A percentile compares a stretch with the other conserved stretches of the same genome.
Evolutionary conservation across 2,329 filamentous ascomycete species (phyloP).

Genomic region (Arthrobotrys iridis): DNA sequence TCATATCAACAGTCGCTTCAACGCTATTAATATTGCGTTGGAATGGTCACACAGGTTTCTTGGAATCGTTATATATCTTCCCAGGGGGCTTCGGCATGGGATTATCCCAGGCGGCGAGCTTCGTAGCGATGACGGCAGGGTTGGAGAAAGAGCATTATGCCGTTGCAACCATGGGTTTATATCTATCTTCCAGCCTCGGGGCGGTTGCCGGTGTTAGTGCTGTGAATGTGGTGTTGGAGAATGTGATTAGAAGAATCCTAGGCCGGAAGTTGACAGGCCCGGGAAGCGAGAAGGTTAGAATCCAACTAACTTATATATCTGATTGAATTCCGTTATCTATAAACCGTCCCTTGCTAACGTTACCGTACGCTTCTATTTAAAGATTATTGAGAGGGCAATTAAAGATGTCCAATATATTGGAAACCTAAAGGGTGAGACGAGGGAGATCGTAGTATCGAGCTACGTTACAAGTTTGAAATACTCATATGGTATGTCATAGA

Average conservation of each 20-base stretch:
- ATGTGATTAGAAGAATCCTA: constrained; percentile 30
- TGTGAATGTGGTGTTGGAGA: constrained; percentile 41
- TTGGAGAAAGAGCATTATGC: constrained; percentile 47
- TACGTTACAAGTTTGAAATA: constrained; percentile 48
- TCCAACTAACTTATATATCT: too few species aligned
- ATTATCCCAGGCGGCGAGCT: constrained; percentile 40
- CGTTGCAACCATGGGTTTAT: constrained; percentile 37
- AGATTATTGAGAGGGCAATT: constrained; percentile 46
- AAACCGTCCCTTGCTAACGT: not conserved
- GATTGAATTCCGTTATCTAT: not conserved
- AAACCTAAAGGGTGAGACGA: not conserved
- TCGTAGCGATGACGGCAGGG: constrained; percentile 47
- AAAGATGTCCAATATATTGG: constrained; percentile 45
- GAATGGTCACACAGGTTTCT: constrained; percentile 69
- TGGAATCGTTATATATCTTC: constrained; percentile 70
- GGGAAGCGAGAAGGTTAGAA: constrained; percentile 32
- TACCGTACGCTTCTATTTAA: not conserved
- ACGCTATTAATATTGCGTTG: constrained; percentile 64
- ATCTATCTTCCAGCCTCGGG: constrained; percentile 35
- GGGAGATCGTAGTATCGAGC: constrained; percentile 36
- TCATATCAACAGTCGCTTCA: constrained; percentile 32
- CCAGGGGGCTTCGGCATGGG: constrained; percentile 67
- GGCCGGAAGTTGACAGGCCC: constrained; percentile 15
- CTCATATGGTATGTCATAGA: constrained; percentile 35
- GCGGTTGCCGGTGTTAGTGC: constrained; percentile 42